Conservation (phyloP, 176 grass and related monocot genomes). For the Oryza glumipatula region DNA sequence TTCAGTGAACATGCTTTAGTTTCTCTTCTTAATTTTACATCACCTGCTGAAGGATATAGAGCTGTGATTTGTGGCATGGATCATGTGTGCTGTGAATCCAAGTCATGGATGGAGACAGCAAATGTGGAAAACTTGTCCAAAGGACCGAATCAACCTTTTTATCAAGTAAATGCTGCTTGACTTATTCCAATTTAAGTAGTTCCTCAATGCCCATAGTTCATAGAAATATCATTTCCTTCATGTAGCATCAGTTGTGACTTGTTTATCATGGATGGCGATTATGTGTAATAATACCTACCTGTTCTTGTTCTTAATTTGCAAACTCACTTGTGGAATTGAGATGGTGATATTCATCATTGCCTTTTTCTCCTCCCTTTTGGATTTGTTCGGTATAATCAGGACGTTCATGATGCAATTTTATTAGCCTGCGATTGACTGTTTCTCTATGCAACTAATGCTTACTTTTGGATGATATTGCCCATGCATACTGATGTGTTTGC, state of each 20-base stretch:
- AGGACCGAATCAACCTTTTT: slow-evolving; percentile 96
- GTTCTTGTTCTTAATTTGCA: slow-evolving; percentile 12
- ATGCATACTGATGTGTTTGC: background rate
- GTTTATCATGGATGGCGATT: slow-evolving; percentile 20
- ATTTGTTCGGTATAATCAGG: background rate
- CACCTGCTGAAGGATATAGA: slow-evolving; percentile 79
- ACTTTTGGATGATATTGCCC: background rate
- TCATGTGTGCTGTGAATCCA: slow-evolving; percentile 91
- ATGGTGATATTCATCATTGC: slow-evolving; percentile 1
- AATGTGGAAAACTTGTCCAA: slow-evolving; percentile 75
- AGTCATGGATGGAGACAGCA: slow-evolving; percentile 92
- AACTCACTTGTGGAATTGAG: slow-evolving; percentile 18
- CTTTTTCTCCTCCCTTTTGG: background rate
- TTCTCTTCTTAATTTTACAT: slow-evolving; percentile 34
- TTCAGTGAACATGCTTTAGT: background rate
- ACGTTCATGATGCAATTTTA: background rate
- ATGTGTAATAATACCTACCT: background rate
- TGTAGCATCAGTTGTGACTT: slow-evolving; percentile 19
- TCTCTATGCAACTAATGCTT: background rate
- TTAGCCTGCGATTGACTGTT: slow-evolving; percentile 24
- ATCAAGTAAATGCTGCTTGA: slow-evolving; percentile 66
- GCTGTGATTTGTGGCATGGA: slow-evolving; percentile 99
- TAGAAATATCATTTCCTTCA: slow-evolving; percentile 15
- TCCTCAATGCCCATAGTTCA: slow-evolving; percentile 14
- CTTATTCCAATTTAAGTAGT: slow-evolving; percentile 16